phyloP scores from a whole-genome alignment of 1,284 basidiomycete genomes.

The Lignosus rhinocerotis region DNA sequence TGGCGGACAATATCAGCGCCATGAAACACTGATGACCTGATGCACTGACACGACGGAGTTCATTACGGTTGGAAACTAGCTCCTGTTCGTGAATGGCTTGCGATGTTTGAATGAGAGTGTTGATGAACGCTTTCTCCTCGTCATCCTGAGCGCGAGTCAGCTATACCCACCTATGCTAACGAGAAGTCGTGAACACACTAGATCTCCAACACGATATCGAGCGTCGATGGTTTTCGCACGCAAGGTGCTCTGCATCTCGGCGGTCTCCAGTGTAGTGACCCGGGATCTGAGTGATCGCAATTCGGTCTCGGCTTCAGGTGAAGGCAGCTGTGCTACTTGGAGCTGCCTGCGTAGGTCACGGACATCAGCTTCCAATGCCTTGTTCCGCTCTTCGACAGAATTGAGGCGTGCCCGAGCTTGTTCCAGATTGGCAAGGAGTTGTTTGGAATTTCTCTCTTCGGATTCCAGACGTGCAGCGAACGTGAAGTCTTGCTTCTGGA shows the following conservation, averaged over 20 bases:
- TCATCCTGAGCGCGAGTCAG: slow-evolving; percentile 27
- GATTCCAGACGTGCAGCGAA: slow-evolving; percentile 13
- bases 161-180: background rate
- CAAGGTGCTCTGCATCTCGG: slow-evolving; percentile 27
- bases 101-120: slow-evolving; percentile 33
- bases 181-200: slow-evolving; percentile 28
- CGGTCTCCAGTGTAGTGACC: slow-evolving; percentile 29
- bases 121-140: slow-evolving; percentile 39
- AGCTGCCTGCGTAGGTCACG: slow-evolving; percentile 25
- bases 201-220: slow-evolving; percentile 37
- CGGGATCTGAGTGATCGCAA: slow-evolving; percentile 26
- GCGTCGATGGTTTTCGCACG: slow-evolving; percentile 34
- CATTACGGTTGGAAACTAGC: slow-evolving; percentile 39
- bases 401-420: slow-evolving; percentile 14
- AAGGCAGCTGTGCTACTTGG: slow-evolving; percentile 22
- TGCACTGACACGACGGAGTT: slow-evolving; percentile 36
- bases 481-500: slow-evolving; percentile 17
- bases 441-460: slow-evolving; percentile 22
- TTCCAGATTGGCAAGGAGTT: slow-evolving; percentile 23
- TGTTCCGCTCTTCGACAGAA: slow-evolving; percentile 17
- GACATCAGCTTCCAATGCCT: slow-evolving; percentile 18
- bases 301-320: slow-evolving; percentile 24
- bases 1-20: slow-evolving; percentile 11
- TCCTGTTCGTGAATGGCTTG: slow-evolving; percentile 38
- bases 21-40: background rate